Evolutionary conservation across 2,329 filamentous ascomycete species (phyloP).

Genomic region (Cladosporium velox): DNA sequence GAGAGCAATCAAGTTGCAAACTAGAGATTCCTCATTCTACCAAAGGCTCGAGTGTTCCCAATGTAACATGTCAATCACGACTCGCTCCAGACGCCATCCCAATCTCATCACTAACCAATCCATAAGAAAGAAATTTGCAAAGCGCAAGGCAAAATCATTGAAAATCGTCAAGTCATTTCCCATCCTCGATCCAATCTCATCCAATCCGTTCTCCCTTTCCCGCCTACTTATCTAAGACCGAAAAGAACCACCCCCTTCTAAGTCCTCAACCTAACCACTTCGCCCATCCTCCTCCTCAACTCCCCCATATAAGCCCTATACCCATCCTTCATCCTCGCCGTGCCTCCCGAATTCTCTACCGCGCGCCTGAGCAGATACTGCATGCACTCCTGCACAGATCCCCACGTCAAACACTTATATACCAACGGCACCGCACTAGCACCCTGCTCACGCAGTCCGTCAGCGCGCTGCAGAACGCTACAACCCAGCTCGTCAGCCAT

Average conservation of each 20-base stretch:
- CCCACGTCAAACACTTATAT: conserved; percentile 61
- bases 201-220: too few species aligned
- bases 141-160: background rate
- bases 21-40: too few species aligned
- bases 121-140: background rate
- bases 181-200: background rate
- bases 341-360: conserved; percentile 63
- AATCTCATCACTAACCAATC: too few species aligned
- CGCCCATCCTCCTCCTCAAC: conserved; percentile 11
- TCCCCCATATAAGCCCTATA: conserved; percentile 14
- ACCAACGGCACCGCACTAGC: conserved; percentile 36
- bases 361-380: conserved; percentile 66
- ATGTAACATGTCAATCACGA: too few species aligned
- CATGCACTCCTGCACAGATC: conserved; percentile 70
- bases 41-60: too few species aligned
- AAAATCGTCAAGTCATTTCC: background rate
- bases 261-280: background rate
- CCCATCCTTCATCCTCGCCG: conserved; percentile 47
- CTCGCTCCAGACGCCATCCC: too few species aligned
- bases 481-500: conserved; percentile 92
- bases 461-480: conserved; percentile 48
- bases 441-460: conserved; percentile 41
- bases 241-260: background rate
- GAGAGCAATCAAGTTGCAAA: too few species aligned
- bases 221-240: background rate